Base-by-base conservation (phyloP, 352 stramenopile species). In the Phytophthora lateralis region DNA sequence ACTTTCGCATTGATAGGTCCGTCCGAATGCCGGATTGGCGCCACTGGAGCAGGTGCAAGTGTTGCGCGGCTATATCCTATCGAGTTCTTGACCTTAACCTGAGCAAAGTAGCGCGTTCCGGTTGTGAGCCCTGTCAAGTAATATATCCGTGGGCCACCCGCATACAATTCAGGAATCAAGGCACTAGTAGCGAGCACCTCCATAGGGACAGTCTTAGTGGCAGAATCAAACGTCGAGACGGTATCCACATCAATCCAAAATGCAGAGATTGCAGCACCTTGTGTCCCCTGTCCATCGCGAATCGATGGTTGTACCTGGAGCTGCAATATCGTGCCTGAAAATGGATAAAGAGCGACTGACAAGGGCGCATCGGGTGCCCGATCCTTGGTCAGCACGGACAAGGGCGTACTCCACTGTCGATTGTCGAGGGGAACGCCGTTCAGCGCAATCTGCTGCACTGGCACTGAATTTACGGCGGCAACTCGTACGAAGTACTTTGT, bases 401-500 rank as follows among this genome's bases (percentile, higher is more conserved):
- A 51, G 7, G 71, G 56, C 14, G 79, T 87, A 29, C 91, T 97
- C 95, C 95, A 99, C 59, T 96, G 89, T 30, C 91, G 94, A 60
- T 98, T 98, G 62, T 98, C 78, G 6, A 82, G 85, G 12, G 90
- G 81, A 26, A 82, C 80, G 6, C 86, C 85, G 34, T 75, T 69
- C 11, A 95, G 71, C 27, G 95, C 80, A 42, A 98, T 85, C 51
- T 82, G 62, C 69, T 98, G 93, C 10, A 89, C 69, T 0, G 78
- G 80, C 29, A 99, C 89, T 3, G 82, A 90, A 70, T 98, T 98
- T 9, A 86, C 66, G 9, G 94, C 95, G 2, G 93, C 86, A 27
- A 99, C 86, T 4, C 95, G 88, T 1, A 98, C 85, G 70, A 90
- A 98, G 67, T 98, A 98, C 21, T 73, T 82, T 38, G 78, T 90